These are phyloP conservation scores for Botrytis sinoallii DNA, from an alignment of 2,329 filamentous ascomycete genomes.

Conservation along the genomic window DNA sequence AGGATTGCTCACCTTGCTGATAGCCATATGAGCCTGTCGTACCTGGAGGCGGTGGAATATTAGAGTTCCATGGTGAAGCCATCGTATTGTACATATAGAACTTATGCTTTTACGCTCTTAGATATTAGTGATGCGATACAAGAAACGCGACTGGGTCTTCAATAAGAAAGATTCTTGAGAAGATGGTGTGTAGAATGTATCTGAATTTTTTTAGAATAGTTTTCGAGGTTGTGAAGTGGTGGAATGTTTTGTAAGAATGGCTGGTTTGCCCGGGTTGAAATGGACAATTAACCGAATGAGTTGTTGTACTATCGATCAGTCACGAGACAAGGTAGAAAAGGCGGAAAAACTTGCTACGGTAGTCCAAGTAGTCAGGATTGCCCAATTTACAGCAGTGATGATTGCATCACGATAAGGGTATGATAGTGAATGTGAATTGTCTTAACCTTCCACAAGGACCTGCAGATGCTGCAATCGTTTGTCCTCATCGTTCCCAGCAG, in stretches of 20 bases:
- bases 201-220: background rate
- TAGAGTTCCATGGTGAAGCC: conserved; percentile 36
- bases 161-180: background rate
- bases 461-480: background rate
- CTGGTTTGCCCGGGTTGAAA: background rate
- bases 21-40: conserved; percentile 38
- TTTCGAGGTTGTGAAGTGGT: background rate
- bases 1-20: conserved; percentile 32
- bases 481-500: background rate
- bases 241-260: conserved; percentile 11
- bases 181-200: background rate
- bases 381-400: background rate
- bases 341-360: background rate
- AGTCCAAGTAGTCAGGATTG: background rate
- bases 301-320: background rate
- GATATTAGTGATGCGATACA: conserved; percentile 32
- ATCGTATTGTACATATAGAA: conserved; percentile 33
- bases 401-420: background rate
- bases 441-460: background rate
- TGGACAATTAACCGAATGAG: conserved; percentile 14
- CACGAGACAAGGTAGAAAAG: background rate
- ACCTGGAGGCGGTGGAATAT: conserved; percentile 41
- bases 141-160: conserved; percentile 17
- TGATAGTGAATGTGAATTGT: background rate
- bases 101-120: conserved; percentile 22